phyloP scores from a whole-genome alignment of 2,329 filamentous ascomycete species.

The Septoria linicola region DNA sequence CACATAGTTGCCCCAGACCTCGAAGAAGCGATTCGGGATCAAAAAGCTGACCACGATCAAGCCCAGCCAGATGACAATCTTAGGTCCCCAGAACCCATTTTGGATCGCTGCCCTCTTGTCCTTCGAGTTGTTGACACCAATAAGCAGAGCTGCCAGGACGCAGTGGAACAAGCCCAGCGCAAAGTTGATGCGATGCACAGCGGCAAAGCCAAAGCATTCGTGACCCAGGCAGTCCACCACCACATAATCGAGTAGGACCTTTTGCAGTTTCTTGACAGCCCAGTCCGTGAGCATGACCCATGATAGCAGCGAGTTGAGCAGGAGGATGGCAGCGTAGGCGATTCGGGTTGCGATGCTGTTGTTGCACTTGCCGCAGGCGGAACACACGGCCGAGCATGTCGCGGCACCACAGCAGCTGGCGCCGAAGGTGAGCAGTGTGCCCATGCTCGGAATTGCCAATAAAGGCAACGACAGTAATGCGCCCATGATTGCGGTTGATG shows the following conservation, averaged over 20 bases:
- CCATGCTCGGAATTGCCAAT: constrained; percentile 79
- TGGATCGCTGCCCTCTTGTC: constrained; percentile 85
- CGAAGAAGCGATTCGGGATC: constrained; percentile 91
- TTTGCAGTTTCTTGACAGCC: constrained; percentile 93
- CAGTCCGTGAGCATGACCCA: constrained; percentile 99
- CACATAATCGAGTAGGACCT: constrained; percentile 91
- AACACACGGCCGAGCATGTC: constrained; percentile 93
- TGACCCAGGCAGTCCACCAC: constrained; percentile 84
- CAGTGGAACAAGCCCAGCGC: constrained; percentile 92
- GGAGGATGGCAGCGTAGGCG: constrained; percentile 76
- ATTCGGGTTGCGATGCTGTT: constrained; percentile 98
- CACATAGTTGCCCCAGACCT: constrained; percentile 94
- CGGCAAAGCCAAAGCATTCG: constrained; percentile 91
- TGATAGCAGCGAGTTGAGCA: constrained; percentile 93
- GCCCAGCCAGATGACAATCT: constrained; percentile 83
- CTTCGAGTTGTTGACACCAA: constrained; percentile 84
- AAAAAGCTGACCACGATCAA: constrained; percentile 91
- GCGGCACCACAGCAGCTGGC: constrained; percentile 93
- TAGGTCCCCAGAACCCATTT: constrained; percentile 99
- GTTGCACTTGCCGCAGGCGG: constrained; percentile 92
- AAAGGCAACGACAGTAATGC: constrained; percentile 86
- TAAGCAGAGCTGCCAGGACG: constrained; percentile 75
- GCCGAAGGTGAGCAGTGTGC: constrained; percentile 75
- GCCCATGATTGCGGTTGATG: constrained; percentile 63
- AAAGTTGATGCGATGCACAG: constrained; percentile 97